Percentiles rank a stretch among this genome's conserved stretches.
Conservation (phyloP, 345 rosid species). For the Linum lewisii region DNA sequence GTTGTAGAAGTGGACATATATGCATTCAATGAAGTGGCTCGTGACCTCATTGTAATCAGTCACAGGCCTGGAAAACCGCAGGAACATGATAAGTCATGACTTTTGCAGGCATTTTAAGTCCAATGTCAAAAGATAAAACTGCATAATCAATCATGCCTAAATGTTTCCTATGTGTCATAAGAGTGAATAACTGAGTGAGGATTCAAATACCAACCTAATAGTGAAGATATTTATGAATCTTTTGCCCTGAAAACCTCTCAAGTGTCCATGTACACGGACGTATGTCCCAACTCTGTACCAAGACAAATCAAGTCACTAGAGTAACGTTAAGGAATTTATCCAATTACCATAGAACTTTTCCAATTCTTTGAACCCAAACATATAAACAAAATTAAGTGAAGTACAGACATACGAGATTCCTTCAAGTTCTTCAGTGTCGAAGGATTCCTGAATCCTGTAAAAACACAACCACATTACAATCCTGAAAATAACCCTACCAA, state of each 20-base stretch:
- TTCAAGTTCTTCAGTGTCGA: constrained; percentile 68
- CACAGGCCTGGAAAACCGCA: constrained; percentile 61
- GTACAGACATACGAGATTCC: constrained; percentile 43
- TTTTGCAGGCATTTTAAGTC: too few species aligned
- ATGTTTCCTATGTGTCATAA: too few species aligned
- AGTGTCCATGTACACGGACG: constrained; percentile 77
- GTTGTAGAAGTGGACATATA: constrained; percentile 75
- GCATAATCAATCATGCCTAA: not conserved
- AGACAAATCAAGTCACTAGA: constrained; percentile 2
- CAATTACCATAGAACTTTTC: not conserved
- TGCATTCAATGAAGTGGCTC: constrained; percentile 77
- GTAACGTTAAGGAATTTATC: not conserved
- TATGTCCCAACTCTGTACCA: constrained; percentile 65
- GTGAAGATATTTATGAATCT: constrained; percentile 63
- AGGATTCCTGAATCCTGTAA: constrained; percentile 69
- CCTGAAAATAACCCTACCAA: not conserved
- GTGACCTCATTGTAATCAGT: constrained; percentile 78
- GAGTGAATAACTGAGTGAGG: not conserved
- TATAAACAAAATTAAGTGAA: not conserved
- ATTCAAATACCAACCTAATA: constrained; percentile 39
- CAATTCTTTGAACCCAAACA: not conserved
- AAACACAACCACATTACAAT: constrained; percentile 12
- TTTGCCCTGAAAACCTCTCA: constrained; percentile 66
- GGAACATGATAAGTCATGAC: constrained; percentile 10
- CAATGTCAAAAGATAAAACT: not conserved